phyloP scores from a whole-genome alignment of 2,329 filamentous ascomycete species.

The Ophiocordyceps robertsii region DNA sequence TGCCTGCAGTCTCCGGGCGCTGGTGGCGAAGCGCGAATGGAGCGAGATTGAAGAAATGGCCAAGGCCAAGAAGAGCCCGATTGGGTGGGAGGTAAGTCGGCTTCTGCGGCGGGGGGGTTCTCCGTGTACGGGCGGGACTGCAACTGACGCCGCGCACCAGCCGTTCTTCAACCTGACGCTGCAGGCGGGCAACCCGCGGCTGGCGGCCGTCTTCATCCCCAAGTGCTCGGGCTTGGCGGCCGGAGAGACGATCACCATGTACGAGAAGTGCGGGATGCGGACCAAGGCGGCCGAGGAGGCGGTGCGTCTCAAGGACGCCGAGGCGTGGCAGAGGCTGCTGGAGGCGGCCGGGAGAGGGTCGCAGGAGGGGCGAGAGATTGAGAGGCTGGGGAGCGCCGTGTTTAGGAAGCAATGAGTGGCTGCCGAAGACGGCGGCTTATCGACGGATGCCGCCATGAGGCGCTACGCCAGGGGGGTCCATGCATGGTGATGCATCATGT shows the following conservation, averaged over 20 bases:
- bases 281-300: conserved; percentile 88
- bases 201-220: conserved; percentile 72
- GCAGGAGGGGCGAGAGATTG: conserved; percentile 61
- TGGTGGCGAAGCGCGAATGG: conserved; percentile 87
- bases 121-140: too few relatives aligned
- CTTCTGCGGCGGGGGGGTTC: too few relatives aligned
- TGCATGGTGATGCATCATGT: too few relatives aligned
- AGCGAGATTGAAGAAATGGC: conserved; percentile 78
- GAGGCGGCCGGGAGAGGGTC: conserved; percentile 59
- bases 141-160: conserved; percentile 21
- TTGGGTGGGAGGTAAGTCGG: conserved; percentile 80
- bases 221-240: conserved; percentile 66
- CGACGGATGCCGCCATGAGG: too few relatives aligned
- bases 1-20: conserved; percentile 54
- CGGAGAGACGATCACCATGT: conserved; percentile 74
- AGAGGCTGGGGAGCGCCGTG: conserved; percentile 53
- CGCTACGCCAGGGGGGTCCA: too few relatives aligned
- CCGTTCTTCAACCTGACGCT: conserved; percentile 87
- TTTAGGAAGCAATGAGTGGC: conserved; percentile 28
- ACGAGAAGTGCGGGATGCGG: conserved; percentile 86
- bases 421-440: too few relatives aligned
- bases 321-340: conserved; percentile 59
- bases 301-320: conserved; percentile 63
- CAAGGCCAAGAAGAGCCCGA: conserved; percentile 71
- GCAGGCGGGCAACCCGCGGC: conserved; percentile 76